Percentiles rank a stretch among this genome's conserved stretches.
phyloP scores from a whole-genome alignment of 2,329 filamentous ascomycete genomes.

The Zalaria obscura region DNA sequence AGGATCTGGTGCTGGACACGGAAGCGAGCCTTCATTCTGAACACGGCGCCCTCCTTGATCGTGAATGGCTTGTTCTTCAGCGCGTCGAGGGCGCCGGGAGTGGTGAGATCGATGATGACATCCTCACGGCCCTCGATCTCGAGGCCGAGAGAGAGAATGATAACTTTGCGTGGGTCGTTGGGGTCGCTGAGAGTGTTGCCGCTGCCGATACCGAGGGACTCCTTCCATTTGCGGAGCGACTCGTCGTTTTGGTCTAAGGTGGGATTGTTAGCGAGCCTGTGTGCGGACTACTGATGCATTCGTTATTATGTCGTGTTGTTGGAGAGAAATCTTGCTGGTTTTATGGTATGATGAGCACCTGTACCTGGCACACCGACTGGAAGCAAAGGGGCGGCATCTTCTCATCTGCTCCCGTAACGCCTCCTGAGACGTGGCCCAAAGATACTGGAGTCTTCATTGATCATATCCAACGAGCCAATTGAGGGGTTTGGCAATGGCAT shows the following conservation, averaged over 20 bases:
- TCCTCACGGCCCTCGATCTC: constrained; percentile 69
- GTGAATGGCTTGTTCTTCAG: constrained; percentile 90
- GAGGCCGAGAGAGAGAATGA: constrained; percentile 83
- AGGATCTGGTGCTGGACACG: constrained; percentile 95
- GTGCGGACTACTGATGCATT: no score
- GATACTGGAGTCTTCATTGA: no score
- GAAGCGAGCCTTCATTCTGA: constrained; percentile 90
- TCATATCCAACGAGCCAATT: no score
- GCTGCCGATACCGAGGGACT: constrained; percentile 74
- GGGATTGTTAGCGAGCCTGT: no score
- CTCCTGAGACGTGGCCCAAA: no score
- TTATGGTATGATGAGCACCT: no score
- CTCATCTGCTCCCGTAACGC: no score
- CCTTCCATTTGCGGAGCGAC: constrained; percentile 93
- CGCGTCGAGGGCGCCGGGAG: constrained; percentile 55
- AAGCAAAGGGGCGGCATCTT: no score
- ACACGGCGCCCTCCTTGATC: constrained; percentile 90
- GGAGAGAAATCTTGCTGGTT: no score
- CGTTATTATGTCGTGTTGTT: no score
- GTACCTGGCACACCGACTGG: no score
- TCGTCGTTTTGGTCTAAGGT: constrained; percentile 59
- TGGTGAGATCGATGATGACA: constrained; percentile 76
- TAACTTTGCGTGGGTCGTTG: constrained; percentile 76
- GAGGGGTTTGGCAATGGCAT: no score
- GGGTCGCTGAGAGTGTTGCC: constrained; percentile 36